These are phyloP conservation scores for Gyrodon lividus DNA, from an alignment of 768 basidiomycete genomes.

Conservation along the genomic window DNA sequence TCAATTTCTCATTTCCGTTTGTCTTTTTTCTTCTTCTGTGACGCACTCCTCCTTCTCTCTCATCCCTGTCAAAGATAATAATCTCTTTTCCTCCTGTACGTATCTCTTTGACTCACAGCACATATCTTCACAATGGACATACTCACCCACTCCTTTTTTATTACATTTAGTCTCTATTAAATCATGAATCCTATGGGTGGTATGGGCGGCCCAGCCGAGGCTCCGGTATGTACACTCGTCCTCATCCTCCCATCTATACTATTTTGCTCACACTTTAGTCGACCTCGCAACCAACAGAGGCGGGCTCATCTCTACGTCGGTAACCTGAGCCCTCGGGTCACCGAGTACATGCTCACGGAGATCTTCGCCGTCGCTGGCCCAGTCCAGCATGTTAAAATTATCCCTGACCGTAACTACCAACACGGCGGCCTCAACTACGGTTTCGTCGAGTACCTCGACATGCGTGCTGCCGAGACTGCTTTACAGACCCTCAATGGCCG, in stretches of 20 bases:
- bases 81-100: constrained; percentile 37
- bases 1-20: constrained; percentile 34
- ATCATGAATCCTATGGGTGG: constrained; percentile 70
- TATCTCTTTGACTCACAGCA: constrained; percentile 22
- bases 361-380: constrained; percentile 96
- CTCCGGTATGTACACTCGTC: constrained; percentile 55
- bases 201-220: constrained; percentile 69
- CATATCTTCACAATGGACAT: constrained; percentile 10
- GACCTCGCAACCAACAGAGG: constrained; percentile 46
- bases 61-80: constrained; percentile 37
- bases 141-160: constrained; percentile 10
- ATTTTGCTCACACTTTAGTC: constrained; percentile 9
- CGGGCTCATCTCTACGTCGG: constrained; percentile 99
- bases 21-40: constrained; percentile 35
- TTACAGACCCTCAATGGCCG: constrained; percentile 97
- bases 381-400: constrained; percentile 99
- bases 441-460: constrained; percentile 98
- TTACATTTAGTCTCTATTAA: constrained; percentile 42
- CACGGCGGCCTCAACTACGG: constrained; percentile 99
- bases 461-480: constrained; percentile 99
- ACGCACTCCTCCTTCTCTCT: constrained; percentile 35
- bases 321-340: constrained; percentile 95
- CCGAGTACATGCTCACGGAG: constrained; percentile 98
- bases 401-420: constrained; percentile 98
- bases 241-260: background rate